Evolutionary conservation across 371 early-diverging fungal species (phyloP).

Genomic region (Sporodiniella umbellata): DNA sequence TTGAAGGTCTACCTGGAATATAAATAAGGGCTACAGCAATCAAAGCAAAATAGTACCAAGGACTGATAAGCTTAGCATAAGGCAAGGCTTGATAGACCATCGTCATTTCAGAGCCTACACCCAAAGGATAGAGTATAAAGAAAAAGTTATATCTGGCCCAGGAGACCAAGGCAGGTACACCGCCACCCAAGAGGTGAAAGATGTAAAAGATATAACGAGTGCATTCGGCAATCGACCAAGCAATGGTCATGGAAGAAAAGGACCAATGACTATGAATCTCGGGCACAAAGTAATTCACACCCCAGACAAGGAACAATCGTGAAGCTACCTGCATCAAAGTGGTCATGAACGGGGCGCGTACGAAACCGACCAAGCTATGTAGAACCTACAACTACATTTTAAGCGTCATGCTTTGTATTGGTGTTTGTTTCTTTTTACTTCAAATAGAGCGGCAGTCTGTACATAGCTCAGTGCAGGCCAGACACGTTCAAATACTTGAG

Average conservation of each 20-base stretch:
- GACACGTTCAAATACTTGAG: conserved; percentile 54
- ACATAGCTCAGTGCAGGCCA: conserved; percentile 60
- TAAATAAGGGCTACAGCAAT: conserved; percentile 59
- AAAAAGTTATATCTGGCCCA: conserved; percentile 87
- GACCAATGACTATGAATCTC: conserved; percentile 63
- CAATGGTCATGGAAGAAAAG: conserved; percentile 82
- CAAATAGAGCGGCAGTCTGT: conserved; percentile 78
- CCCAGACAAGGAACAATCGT: conserved; percentile 84
- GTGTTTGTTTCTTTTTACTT: conserved; percentile 38
- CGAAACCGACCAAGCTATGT: conserved; percentile 54
- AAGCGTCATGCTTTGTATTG: neutral
- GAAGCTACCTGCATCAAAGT: conserved; percentile 86
- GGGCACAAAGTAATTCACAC: conserved; percentile 66
- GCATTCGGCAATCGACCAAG: conserved; percentile 91
- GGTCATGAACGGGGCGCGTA: conserved; percentile 77
- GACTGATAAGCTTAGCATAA: conserved; percentile 52
- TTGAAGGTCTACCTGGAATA: conserved; percentile 73
- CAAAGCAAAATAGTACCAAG: conserved; percentile 54
- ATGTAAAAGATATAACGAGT: conserved; percentile 88
- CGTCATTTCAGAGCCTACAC: conserved; percentile 82
- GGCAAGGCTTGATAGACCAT: conserved; percentile 74
- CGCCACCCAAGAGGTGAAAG: conserved; percentile 45
- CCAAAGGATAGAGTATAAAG: conserved; percentile 86
- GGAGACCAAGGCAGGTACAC: conserved; percentile 55
- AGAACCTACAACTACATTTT: conserved; percentile 3